A percentile compares a stretch with the other conserved stretches of the same genome.
Conservation (phyloP, 1,284 basidiomycete species). For the Ustilago crameri region DNA sequence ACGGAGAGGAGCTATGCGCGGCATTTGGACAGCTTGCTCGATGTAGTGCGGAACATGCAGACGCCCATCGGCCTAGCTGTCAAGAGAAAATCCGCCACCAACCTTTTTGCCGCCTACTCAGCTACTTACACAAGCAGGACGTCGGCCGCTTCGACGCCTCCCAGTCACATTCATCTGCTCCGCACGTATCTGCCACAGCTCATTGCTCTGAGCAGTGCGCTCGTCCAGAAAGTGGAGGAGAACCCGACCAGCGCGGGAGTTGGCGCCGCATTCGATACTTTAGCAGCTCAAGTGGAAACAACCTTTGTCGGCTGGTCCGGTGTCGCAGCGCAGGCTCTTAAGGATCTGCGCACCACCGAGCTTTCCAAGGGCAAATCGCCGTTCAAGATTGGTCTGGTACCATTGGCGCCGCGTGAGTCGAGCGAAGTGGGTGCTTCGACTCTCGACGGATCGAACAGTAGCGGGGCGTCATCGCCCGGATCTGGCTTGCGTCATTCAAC, state of each 20-base stretch:
- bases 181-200: slow-evolving; percentile 60
- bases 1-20: slow-evolving; percentile 64
- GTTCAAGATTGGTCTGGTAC: slow-evolving; percentile 53
- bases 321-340: slow-evolving; percentile 30
- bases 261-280: slow-evolving; percentile 53
- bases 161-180: slow-evolving; percentile 54
- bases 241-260: slow-evolving; percentile 64
- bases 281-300: slow-evolving; percentile 57
- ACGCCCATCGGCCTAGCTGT: slow-evolving; percentile 5
- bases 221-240: slow-evolving; percentile 60
- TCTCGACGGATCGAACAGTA: slow-evolving; percentile 15
- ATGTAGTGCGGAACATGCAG: slow-evolving; percentile 49
- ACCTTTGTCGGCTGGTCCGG: slow-evolving; percentile 61
- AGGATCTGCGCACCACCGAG: slow-evolving; percentile 46
- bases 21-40: slow-evolving; percentile 58
- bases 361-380: slow-evolving; percentile 51
- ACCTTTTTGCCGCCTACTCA: slow-evolving; percentile 35
- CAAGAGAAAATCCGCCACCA: slow-evolving; percentile 39
- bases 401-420: slow-evolving; percentile 34
- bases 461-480: slow-evolving; percentile 22
- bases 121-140: slow-evolving; percentile 17
- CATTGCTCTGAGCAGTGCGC: slow-evolving; percentile 62
- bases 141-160: slow-evolving; percentile 12
- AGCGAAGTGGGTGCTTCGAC: slow-evolving; percentile 35
- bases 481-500: slow-evolving; percentile 11